A percentile compares a stretch with the other conserved stretches of the same genome.
phyloP scores from a whole-genome alignment of 2,329 filamentous ascomycete genomes.

The Scedosporium dehoogii region DNA sequence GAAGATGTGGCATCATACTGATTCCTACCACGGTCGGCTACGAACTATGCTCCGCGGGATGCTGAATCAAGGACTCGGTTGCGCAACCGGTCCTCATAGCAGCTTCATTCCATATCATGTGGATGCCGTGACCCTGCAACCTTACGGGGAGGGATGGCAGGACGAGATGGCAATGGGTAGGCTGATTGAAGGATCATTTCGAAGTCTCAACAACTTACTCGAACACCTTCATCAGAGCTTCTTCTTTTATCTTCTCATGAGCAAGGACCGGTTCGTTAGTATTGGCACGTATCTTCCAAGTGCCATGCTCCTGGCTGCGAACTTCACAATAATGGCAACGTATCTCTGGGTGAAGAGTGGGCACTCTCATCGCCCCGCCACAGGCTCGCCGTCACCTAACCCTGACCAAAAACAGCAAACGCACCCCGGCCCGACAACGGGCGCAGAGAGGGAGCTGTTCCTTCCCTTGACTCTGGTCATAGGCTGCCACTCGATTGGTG shows the following conservation, averaged over 20 bases:
- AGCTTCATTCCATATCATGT: slow-evolving; percentile 97
- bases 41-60: slow-evolving; percentile 87
- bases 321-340: slow-evolving; percentile 93
- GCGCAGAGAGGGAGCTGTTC: slow-evolving; percentile 55
- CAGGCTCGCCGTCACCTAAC: neutral
- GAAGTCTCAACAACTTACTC: slow-evolving; percentile 90
- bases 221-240: slow-evolving; percentile 98
- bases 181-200: slow-evolving; percentile 79
- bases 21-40: slow-evolving; percentile 72
- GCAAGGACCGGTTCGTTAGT: slow-evolving; percentile 86
- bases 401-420: neutral
- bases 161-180: slow-evolving; percentile 95
- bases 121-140: slow-evolving; percentile 87
- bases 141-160: slow-evolving; percentile 86
- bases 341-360: slow-evolving; percentile 90
- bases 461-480: slow-evolving; percentile 66
- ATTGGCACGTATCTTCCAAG: slow-evolving; percentile 96
- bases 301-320: slow-evolving; percentile 92
- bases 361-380: slow-evolving; percentile 18
- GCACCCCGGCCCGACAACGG: slow-evolving; percentile 10
- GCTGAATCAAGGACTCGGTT: slow-evolving; percentile 81
- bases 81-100: slow-evolving; percentile 84
- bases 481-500: slow-evolving; percentile 63
- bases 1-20: slow-evolving; percentile 73
- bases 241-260: slow-evolving; percentile 96